A percentile compares a stretch with the other conserved stretches of the same genome.
Conservation (phyloP, 2,329 filamentous ascomycete species). For the Coniochaeta sp. region DNA sequence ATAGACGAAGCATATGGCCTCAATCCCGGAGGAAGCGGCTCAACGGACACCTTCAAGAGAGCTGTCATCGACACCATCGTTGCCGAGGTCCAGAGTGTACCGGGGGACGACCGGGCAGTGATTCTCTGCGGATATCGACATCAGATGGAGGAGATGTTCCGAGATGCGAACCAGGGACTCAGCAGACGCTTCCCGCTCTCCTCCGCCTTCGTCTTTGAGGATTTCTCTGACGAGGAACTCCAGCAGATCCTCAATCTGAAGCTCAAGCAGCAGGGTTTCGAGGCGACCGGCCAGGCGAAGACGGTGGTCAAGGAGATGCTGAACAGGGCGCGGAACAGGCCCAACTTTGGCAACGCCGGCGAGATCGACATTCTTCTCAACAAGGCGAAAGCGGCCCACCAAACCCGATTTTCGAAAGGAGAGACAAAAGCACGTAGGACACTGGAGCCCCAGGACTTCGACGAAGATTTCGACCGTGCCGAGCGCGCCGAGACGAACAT, state of each 20-base stretch:
- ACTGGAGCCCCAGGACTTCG: conserved; percentile 41
- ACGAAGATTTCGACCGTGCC: conserved; percentile 49
- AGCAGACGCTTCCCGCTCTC: conserved; percentile 57
- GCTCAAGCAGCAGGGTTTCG: conserved; percentile 46
- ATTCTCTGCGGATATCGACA: conserved; percentile 64
- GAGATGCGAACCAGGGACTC: conserved; percentile 66
- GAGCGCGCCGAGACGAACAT: conserved; percentile 41
- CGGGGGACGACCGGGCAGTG: conserved; percentile 67
- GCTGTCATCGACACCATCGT: conserved; percentile 70
- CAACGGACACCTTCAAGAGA: conserved; percentile 41
- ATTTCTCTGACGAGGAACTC: conserved; percentile 56
- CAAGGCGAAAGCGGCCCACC: conserved; percentile 39
- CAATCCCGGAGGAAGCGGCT: conserved; percentile 26
- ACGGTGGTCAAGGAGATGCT: conserved; percentile 53
- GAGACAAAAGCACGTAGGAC: conserved; percentile 13
- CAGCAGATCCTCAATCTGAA: conserved; percentile 55
- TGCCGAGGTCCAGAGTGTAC: conserved; percentile 61
- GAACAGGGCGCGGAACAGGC: conserved; percentile 50
- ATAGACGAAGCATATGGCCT: conserved; percentile 77
- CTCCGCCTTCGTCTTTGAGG: conserved; percentile 60
- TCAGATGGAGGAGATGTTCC: conserved; percentile 65
- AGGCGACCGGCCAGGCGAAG: conserved; percentile 42
- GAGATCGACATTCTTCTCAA: conserved; percentile 66
- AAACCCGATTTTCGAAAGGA: conserved; percentile 17
- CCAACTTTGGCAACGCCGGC: conserved; percentile 65